phyloP scores from a whole-genome alignment of 495 filamentous ascomycete species.

The Haplographium delicatum region DNA sequence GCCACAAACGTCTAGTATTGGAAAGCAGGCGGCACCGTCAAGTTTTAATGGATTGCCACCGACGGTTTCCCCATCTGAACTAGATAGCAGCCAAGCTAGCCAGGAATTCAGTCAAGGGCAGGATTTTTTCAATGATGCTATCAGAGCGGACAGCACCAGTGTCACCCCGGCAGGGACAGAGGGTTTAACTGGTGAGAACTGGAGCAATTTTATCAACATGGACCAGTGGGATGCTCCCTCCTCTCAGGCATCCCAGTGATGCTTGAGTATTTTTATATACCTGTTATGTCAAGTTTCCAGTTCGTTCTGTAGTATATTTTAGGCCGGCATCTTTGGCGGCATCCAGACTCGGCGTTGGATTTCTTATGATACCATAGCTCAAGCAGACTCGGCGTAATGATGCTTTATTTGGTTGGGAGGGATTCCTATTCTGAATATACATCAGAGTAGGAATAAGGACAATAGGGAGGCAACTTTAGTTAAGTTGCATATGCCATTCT shows the following conservation, averaged over 20 bases:
- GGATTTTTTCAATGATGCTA: constrained; percentile 8
- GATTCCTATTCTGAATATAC: too few species aligned
- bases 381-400: too few species aligned
- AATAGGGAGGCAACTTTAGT: too few species aligned
- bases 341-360: too few species aligned
- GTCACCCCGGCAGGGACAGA: background rate
- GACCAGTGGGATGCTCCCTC: background rate
- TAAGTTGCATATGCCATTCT: too few species aligned
- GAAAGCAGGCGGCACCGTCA: constrained; percentile 4
- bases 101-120: background rate
- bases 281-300: too few species aligned
- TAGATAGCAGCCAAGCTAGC: background rate
- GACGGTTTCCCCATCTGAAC: constrained; percentile 10
- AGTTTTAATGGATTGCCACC: constrained; percentile 8
- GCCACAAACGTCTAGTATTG: constrained; percentile 1
- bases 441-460: too few species aligned
- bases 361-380: too few species aligned
- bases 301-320: too few species aligned
- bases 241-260: constrained; percentile 1
- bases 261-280: too few species aligned
- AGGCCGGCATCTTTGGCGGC: too few species aligned
- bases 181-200: background rate
- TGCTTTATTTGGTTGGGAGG: too few species aligned
- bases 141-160: background rate
- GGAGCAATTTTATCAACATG: background rate